Evolutionary conservation across 1,139 yeast genomes (phyloP), one percentile per base, ranked within the genome.

Genomic region (Meyerozyma elateridarum): DNA sequence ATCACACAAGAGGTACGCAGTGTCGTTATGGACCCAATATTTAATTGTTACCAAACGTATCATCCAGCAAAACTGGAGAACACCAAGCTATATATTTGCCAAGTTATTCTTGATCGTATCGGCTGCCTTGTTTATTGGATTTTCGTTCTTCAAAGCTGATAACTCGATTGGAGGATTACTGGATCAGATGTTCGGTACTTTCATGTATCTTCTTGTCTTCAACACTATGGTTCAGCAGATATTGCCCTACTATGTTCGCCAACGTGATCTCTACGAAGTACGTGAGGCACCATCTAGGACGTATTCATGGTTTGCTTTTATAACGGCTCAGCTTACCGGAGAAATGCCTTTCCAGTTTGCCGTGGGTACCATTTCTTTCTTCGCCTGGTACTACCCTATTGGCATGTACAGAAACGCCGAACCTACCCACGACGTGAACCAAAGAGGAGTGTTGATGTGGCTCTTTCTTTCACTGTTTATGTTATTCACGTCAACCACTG

Each of bases 311-410:
- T 20, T 27, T 16, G 8, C 37, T 32, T 14, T 36, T 29, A 39
- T 85, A 41, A 44, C 68, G 20, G 75, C 85, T 14, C 89, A 85
- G 56, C 64, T 85, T 29, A 56, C 79, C 13, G 79, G 74, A 21
- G 96, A 87, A 52, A 54, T 84, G 20, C 94, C 95, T 18, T 83
- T 85, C 81, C 83, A 82, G 49, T 45, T 77, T 12, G 38, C 79
- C 3, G 65, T 72, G 35, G 88, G 87, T 40, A 76, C 89, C 1
- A 15, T 83, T 5, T 70, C 81, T 4, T 87, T 70, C 61, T 73
- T 84, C 51, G 73, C 80, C 39, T 85, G 85, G 79, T 87, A 85
- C 57, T 87, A 83, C 51, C 93, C 95, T 6, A 75, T 84, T 40
- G 95, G 93, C 2, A 61, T 79, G 37, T 74, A 77, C 47, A 37